These are phyloP conservation scores for Diplodia scrobiculata DNA, from an alignment of 2,329 filamentous ascomycete species.

Conservation along the genomic window DNA sequence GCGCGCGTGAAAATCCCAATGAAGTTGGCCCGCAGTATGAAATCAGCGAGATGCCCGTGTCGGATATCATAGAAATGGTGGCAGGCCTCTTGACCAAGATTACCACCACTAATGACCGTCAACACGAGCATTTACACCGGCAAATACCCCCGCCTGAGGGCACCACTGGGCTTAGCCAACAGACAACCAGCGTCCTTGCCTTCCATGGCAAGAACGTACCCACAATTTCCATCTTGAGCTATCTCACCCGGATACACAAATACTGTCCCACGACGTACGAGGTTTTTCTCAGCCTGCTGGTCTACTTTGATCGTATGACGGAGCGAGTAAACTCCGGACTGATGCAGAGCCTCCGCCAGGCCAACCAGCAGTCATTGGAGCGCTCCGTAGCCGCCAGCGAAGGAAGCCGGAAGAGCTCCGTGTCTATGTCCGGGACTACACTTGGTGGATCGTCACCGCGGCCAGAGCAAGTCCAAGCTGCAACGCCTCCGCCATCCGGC, in stretches of 20 bases:
- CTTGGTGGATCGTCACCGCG: constrained; percentile 35
- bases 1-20: constrained; percentile 50
- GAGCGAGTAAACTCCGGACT: constrained; percentile 86
- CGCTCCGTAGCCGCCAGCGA: constrained; percentile 48
- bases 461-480: constrained; percentile 46
- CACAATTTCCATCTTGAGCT: constrained; percentile 94
- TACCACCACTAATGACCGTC: constrained; percentile 90
- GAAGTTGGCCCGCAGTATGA: constrained; percentile 71
- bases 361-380: constrained; percentile 53
- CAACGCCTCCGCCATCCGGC: constrained; percentile 55
- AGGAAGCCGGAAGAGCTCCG: constrained; percentile 51
- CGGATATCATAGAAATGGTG: constrained; percentile 98
- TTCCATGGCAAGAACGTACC: constrained; percentile 99
- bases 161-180: constrained; percentile 60
- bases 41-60: constrained; percentile 95
- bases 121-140: constrained; percentile 87
- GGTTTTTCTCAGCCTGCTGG: constrained; percentile 89
- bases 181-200: constrained; percentile 77
- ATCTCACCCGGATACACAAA: constrained; percentile 93
- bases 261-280: constrained; percentile 99
- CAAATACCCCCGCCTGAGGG: constrained; percentile 65
- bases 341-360: constrained; percentile 62
- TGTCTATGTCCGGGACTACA: constrained; percentile 35
- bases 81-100: constrained; percentile 95
- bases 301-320: constrained; percentile 99